These are phyloP conservation scores for Epichloe amarillans DNA, from an alignment of 2,329 filamentous ascomycete species.

Conservation along the genomic window DNA sequence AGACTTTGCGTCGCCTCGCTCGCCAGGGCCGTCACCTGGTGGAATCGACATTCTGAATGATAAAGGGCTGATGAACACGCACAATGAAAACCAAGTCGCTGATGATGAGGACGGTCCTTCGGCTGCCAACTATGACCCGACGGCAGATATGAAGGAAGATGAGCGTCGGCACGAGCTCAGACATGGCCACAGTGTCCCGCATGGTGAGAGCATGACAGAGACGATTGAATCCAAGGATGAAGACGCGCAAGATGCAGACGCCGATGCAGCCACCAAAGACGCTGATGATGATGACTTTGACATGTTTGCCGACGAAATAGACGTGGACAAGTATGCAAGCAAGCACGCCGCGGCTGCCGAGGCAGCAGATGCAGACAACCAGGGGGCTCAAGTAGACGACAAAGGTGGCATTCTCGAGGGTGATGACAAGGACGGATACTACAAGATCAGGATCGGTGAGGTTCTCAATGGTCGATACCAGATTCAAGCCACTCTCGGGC, in stretches of 20 bases:
- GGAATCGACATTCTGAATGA: slow-evolving; percentile 53
- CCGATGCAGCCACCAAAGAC: slow-evolving; percentile 30
- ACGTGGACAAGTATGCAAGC: slow-evolving; percentile 50
- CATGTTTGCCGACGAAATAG: slow-evolving; percentile 80
- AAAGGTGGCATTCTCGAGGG: slow-evolving; percentile 76
- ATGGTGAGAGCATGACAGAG: slow-evolving; percentile 24
- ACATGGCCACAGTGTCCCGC: slow-evolving; percentile 39
- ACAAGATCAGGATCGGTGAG: slow-evolving; percentile 87
- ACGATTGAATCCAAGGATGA: slow-evolving; percentile 1
- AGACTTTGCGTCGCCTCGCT: slow-evolving; percentile 28
- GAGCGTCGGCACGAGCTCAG: slow-evolving; percentile 55
- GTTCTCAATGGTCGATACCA: slow-evolving; percentile 81
- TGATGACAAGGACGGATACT: slow-evolving; percentile 90
- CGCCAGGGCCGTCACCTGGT: slow-evolving; percentile 36
- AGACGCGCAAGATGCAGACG: not conserved
- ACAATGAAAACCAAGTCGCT: slow-evolving; percentile 26
- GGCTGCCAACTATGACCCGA: slow-evolving; percentile 89
- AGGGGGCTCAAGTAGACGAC: slow-evolving; percentile 43
- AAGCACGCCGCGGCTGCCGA: slow-evolving; percentile 29
- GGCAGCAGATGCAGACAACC: slow-evolving; percentile 27
- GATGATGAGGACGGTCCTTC: slow-evolving; percentile 59
- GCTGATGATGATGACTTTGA: slow-evolving; percentile 59
- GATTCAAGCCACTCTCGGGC: slow-evolving; percentile 74
- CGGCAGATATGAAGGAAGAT: slow-evolving; percentile 77
- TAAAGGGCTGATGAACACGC: slow-evolving; percentile 51